Conservation (phyloP, 768 basidiomycete genomes). For the Pleurotus platypus region DNA sequence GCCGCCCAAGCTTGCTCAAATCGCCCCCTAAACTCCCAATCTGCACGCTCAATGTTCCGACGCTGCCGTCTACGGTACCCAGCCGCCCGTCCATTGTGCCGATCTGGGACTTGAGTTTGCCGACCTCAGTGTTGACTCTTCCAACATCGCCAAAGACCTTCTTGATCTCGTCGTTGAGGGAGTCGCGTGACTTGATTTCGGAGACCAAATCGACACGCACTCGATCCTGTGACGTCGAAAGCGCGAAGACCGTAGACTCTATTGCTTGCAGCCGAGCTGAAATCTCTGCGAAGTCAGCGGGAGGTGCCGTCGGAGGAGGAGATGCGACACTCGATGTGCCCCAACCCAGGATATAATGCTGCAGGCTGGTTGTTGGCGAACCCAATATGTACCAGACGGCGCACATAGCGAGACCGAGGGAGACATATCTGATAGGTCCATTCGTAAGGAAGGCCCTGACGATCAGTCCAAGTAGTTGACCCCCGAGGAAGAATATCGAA, state of each 20-base stretch:
- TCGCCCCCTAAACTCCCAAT: slow-evolving; percentile 30
- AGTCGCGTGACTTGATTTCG: slow-evolving; percentile 44
- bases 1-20: slow-evolving; percentile 6
- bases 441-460: slow-evolving; percentile 38
- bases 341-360: not conserved
- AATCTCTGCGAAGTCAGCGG: slow-evolving; percentile 64
- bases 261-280: slow-evolving; percentile 57
- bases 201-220: slow-evolving; percentile 48
- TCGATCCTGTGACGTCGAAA: slow-evolving; percentile 55
- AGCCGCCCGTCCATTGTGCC: slow-evolving; percentile 36
- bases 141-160: slow-evolving; percentile 12
- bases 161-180: slow-evolving; percentile 51
- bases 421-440: slow-evolving; percentile 37
- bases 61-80: slow-evolving; percentile 22
- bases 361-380: slow-evolving; percentile 17
- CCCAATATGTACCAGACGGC: slow-evolving; percentile 40
- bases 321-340: slow-evolving; percentile 19
- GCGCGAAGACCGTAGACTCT: slow-evolving; percentile 57
- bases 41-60: slow-evolving; percentile 21
- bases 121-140: slow-evolving; percentile 27
- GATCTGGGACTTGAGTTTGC: slow-evolving; percentile 22
- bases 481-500: slow-evolving; percentile 17
- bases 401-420: slow-evolving; percentile 40
- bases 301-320: slow-evolving; percentile 34
- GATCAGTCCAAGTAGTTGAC: slow-evolving; percentile 22